Percentiles rank a stretch among this genome's conserved stretches.
Evolutionary conservation across 108 stramenopile species (phyloP).

Genomic region (Cyclotella choctawhatcheeana): DNA sequence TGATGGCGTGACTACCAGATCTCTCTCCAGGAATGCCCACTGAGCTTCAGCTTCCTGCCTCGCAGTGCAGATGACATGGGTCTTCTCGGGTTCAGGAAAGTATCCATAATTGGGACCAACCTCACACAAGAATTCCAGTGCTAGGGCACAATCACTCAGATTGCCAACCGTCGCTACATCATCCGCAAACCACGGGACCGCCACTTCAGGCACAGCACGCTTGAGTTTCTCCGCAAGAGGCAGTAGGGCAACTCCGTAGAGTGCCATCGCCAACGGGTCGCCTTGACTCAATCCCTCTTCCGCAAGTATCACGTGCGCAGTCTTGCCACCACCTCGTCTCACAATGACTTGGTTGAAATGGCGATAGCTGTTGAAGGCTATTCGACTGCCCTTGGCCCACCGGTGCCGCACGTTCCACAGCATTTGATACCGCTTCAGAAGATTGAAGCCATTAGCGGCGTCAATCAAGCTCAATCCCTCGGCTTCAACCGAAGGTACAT

Average conservation of each 20-base stretch:
- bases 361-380: background rate
- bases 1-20: background rate
- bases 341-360: background rate
- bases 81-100: conserved; percentile 2
- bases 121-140: background rate
- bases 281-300: background rate
- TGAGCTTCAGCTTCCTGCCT: background rate
- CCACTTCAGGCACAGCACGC: background rate
- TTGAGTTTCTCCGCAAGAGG: conserved; percentile 21
- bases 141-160: too few relatives aligned
- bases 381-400: background rate
- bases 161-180: conserved; percentile 26
- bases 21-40: background rate
- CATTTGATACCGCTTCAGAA: conserved; percentile 7
- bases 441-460: conserved; percentile 43
- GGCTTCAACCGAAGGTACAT: background rate
- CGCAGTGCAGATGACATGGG: background rate
- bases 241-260: conserved; percentile 31
- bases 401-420: background rate
- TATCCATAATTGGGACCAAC: background rate
- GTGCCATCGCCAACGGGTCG: background rate
- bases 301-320: background rate
- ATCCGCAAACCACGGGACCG: conserved; percentile 50
- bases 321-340: background rate
- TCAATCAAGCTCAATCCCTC: conserved; percentile 24